These are phyloP conservation scores for Graphilbum fragrans DNA, from an alignment of 2,329 filamentous ascomycete genomes.

Conservation along the genomic window DNA sequence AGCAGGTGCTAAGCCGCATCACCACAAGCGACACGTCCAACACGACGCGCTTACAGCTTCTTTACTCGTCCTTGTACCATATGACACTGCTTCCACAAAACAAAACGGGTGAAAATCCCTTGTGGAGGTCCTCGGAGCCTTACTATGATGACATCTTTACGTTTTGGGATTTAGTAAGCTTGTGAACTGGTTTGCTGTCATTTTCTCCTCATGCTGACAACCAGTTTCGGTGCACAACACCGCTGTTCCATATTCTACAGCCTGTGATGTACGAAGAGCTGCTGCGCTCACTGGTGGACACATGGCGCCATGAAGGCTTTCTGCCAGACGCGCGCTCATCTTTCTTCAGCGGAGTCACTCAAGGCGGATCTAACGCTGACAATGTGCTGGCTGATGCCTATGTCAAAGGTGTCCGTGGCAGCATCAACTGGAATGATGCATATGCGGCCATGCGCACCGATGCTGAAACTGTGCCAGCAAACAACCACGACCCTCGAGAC, in stretches of 20 bases:
- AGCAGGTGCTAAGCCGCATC: conserved; percentile 43
- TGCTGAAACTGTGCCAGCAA: conserved; percentile 49
- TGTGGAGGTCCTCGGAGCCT: conserved; percentile 51
- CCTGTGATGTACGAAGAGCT: conserved; percentile 51
- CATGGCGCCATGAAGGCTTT: conserved; percentile 53
- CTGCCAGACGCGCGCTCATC: conserved; percentile 55
- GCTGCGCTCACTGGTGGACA: conserved; percentile 55
- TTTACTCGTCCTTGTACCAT: conserved; percentile 59
- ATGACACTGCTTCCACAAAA: conserved; percentile 60
- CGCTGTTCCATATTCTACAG: conserved; percentile 53
- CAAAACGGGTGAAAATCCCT: conserved; percentile 58
- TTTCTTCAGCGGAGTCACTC: conserved; percentile 56
- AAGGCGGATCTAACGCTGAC: conserved; percentile 60
- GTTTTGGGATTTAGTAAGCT: conserved; percentile 44
- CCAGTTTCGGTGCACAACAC: conserved; percentile 48
- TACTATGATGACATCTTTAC: conserved; percentile 65
- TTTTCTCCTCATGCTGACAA: conserved; percentile 9
- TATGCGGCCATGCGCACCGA: conserved; percentile 54
- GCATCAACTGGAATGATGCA: conserved; percentile 51
- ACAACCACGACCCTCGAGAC: conserved; percentile 46
- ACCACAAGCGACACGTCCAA: conserved; percentile 42
- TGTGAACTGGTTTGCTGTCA: neutral
- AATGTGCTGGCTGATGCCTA: conserved; percentile 63
- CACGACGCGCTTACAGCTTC: conserved; percentile 39
- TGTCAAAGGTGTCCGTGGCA: conserved; percentile 52